Percentiles rank a stretch among this genome's conserved stretches.
These are phyloP conservation scores for Lactifluus hygrophoroides DNA, from an alignment of 768 basidiomycete species.

Conservation along the genomic window DNA sequence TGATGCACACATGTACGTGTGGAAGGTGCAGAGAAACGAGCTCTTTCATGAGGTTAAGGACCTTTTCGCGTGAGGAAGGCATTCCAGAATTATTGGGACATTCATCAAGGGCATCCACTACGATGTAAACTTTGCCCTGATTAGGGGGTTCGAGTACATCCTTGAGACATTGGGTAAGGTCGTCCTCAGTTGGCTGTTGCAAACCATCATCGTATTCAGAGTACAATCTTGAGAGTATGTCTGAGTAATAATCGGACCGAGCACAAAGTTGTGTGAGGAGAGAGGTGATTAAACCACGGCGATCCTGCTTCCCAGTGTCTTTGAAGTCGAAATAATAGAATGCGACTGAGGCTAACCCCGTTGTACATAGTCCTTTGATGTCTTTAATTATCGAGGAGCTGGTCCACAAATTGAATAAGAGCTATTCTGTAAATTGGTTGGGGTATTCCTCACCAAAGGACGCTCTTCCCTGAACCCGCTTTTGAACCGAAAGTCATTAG, in stretches of 20 bases:
- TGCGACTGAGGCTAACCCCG: neutral
- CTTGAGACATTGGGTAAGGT: neutral
- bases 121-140: neutral
- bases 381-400: conserved; percentile 4
- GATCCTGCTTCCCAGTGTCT: neutral
- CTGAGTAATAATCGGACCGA: neutral
- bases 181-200: neutral
- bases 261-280: neutral
- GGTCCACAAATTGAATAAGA: neutral
- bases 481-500: neutral
- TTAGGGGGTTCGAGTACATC: neutral
- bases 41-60: neutral
- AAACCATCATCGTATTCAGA: neutral
- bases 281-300: neutral
- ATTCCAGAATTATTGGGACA: neutral
- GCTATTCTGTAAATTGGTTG: neutral
- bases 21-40: neutral
- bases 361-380: neutral
- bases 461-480: conserved; percentile 8
- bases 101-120: neutral
- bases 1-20: neutral
- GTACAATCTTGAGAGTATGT: neutral
- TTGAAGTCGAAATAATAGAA: conserved; percentile 1
- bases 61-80: neutral
- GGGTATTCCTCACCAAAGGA: neutral